phyloP scores from a whole-genome alignment of 495 filamentous ascomycete species.

The Cercophora sp. region DNA sequence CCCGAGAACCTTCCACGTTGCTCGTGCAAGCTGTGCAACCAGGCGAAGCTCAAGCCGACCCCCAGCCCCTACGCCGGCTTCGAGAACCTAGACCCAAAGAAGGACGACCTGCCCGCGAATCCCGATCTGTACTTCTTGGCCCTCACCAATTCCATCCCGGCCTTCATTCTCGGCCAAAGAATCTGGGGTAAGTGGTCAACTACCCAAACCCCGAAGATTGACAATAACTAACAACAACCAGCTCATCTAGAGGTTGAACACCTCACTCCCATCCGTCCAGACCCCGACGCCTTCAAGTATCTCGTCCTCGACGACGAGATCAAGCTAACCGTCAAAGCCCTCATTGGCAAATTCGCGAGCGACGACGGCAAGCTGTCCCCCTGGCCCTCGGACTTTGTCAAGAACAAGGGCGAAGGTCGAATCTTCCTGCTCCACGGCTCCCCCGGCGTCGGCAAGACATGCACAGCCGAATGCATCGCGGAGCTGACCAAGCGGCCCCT shows the following conservation, averaged over 20 bases:
- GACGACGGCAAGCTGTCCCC: slow-evolving; percentile 29
- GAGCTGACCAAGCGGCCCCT: slow-evolving; percentile 37
- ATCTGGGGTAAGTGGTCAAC: slow-evolving; percentile 28
- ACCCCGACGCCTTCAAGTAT: slow-evolving; percentile 33
- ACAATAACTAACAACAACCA: not conserved
- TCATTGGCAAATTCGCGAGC: slow-evolving; percentile 38
- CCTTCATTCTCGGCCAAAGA: slow-evolving; percentile 36
- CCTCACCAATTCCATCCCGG: slow-evolving; percentile 30
- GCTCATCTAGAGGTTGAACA: slow-evolving; percentile 12
- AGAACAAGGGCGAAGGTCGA: slow-evolving; percentile 45
- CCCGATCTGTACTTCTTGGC: slow-evolving; percentile 30
- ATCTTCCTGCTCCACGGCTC: slow-evolving; percentile 52
- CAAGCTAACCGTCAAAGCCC: slow-evolving; percentile 37
- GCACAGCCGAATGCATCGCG: slow-evolving; percentile 43
- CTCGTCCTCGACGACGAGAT: slow-evolving; percentile 39
- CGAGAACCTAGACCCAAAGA: slow-evolving; percentile 31
- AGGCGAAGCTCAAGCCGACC: slow-evolving; percentile 1
- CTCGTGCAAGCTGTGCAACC: slow-evolving; percentile 26
- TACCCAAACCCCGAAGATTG: not conserved
- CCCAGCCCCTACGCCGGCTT: slow-evolving; percentile 30
- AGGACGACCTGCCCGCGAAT: slow-evolving; percentile 23
- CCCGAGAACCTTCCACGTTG: slow-evolving; percentile 32
- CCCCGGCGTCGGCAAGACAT: slow-evolving; percentile 51
- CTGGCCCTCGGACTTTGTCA: slow-evolving; percentile 41
- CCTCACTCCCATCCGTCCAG: slow-evolving; percentile 21